These are phyloP conservation scores for Populus euphratica DNA, from an alignment of 345 rosid genomes.

Conservation along the genomic window DNA sequence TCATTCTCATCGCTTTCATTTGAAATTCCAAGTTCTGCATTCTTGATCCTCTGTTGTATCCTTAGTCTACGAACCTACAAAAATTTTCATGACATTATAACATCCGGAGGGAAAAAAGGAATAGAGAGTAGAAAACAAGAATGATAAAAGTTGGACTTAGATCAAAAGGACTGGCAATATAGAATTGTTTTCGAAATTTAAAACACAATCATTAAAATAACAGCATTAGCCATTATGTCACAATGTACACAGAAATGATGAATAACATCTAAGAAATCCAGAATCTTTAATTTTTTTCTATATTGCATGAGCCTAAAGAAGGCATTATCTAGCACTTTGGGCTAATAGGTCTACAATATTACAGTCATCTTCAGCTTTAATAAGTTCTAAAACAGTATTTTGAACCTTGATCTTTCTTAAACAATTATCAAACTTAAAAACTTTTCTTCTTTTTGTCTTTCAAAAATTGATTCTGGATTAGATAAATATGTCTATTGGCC, in stretches of 20 bases:
- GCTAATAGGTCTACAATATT: too few relatives aligned
- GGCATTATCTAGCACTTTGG: too few relatives aligned
- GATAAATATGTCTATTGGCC: too few relatives aligned
- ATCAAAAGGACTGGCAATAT: background rate
- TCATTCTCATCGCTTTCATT: conserved; percentile 63
- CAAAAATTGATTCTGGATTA: too few relatives aligned
- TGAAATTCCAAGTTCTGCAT: conserved; percentile 61
- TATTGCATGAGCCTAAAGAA: too few relatives aligned
- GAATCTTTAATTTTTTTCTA: background rate
- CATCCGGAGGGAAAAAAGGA: background rate
- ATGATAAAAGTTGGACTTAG: background rate
- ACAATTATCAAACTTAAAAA: too few relatives aligned
- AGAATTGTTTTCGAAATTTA: background rate
- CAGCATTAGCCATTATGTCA: too few relatives aligned
- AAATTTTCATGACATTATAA: background rate
- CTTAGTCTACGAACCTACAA: conserved; percentile 80
- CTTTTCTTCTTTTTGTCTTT: too few relatives aligned
- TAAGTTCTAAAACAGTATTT: too few relatives aligned
- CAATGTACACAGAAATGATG: background rate
- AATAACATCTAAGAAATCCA: background rate
- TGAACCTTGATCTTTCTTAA: too few relatives aligned
- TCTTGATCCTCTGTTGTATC: conserved; percentile 83
- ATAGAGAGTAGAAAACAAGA: background rate
- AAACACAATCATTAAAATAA: background rate
- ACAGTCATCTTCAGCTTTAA: too few relatives aligned